A percentile compares a stretch with the other conserved stretches of the same genome.
Conservation (phyloP, 305 asterid species). For the Vinca major region DNA sequence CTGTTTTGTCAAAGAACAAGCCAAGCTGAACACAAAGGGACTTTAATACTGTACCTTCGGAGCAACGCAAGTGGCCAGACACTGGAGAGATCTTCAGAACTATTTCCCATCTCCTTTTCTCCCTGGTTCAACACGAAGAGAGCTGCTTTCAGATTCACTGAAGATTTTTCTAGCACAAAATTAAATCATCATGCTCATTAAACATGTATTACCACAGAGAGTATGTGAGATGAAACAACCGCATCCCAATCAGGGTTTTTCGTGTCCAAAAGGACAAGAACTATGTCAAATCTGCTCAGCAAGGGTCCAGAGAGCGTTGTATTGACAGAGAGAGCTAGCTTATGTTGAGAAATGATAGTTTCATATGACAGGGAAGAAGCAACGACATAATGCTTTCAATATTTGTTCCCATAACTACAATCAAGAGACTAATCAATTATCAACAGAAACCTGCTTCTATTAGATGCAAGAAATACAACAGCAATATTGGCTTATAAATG, state of each 20-base stretch:
- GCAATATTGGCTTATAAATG: not conserved
- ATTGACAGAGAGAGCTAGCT: conserved; percentile 79
- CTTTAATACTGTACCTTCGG: conserved; percentile 43
- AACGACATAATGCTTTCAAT: not conserved
- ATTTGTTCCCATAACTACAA: not conserved
- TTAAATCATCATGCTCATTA: conserved; percentile 15
- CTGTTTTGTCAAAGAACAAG: not conserved
- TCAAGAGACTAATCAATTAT: not conserved
- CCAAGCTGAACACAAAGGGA: conserved; percentile 10
- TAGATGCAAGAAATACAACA: not conserved
- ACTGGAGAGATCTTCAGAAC: conserved; percentile 41
- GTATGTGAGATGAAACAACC: conserved; percentile 94
- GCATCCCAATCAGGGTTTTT: conserved; percentile 95
- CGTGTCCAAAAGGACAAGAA: conserved; percentile 86
- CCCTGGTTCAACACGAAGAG: conserved; percentile 34
- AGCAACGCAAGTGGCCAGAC: conserved; percentile 86
- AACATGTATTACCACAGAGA: conserved; percentile 53
- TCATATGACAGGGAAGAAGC: not conserved
- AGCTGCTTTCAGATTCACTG: conserved; percentile 12
- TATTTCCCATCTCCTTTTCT: conserved; percentile 34
- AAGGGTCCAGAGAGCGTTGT: conserved; percentile 96
- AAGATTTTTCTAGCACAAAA: conserved; percentile 14
- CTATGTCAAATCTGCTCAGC: conserved; percentile 92
- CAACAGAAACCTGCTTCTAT: not conserved
- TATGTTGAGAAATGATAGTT: conserved; percentile 29